These are phyloP conservation scores for Boletus rubroflammeus DNA, from an alignment of 768 basidiomycete genomes.

Conservation along the genomic window DNA sequence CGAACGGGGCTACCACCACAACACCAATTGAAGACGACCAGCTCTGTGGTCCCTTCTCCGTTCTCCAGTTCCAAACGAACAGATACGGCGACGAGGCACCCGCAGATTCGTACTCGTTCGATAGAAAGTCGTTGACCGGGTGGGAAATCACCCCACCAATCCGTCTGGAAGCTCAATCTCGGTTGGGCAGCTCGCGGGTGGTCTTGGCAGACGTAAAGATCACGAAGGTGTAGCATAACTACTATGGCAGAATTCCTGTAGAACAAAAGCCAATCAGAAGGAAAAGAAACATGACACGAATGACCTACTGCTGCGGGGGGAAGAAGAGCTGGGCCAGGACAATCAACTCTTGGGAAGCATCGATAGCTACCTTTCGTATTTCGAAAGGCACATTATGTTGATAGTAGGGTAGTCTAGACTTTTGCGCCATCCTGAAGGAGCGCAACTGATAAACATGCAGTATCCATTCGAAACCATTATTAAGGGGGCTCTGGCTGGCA, in stretches of 20 bases:
- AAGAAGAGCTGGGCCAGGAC: constrained; percentile 30
- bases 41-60: constrained; percentile 32
- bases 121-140: constrained; percentile 32
- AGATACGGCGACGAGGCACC: constrained; percentile 22
- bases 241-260: constrained; percentile 26
- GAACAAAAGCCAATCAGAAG: neutral
- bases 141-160: constrained; percentile 33
- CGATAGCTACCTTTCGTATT: constrained; percentile 33
- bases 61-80: constrained; percentile 30
- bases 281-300: neutral
- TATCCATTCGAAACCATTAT: constrained; percentile 32
- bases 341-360: constrained; percentile 29
- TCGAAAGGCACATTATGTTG: constrained; percentile 34
- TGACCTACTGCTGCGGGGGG: constrained; percentile 26
- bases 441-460: constrained; percentile 33
- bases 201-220: constrained; percentile 53
- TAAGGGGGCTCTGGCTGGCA: constrained; percentile 31
- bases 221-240: constrained; percentile 45
- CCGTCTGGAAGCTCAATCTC: constrained; percentile 28
- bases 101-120: constrained; percentile 29
- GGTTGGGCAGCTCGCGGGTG: constrained; percentile 42
- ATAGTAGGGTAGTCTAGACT: constrained; percentile 27
- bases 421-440: constrained; percentile 28
- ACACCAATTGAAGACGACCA: constrained; percentile 31
- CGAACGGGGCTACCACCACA: constrained; percentile 26